Evolutionary conservation across 192 early-diverging fungal genomes (phyloP), one percentile per base, ranked within the genome.

Genomic region (Linderina pennispora): DNA sequence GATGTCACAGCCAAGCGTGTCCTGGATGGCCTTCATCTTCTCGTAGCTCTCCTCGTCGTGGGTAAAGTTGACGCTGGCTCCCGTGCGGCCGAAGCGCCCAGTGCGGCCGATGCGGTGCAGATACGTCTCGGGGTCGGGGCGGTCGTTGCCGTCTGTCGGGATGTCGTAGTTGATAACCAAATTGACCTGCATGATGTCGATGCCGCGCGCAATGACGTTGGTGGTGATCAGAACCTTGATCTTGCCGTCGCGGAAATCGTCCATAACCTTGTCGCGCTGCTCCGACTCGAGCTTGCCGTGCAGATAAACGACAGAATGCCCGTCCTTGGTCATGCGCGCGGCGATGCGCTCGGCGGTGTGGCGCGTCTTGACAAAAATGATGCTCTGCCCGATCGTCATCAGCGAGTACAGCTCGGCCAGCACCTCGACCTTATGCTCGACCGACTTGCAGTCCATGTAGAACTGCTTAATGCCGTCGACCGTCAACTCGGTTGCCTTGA

Each of bases 101-200:
- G 96, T 99, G 46, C 96, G 85, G 5, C 96, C 96, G 58, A 99
- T 97, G 48, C 96, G 86, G 67, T 99, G 96, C 28, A 98, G 74
- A 52, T 99, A 99, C 0, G 96, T 96, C 51, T 97, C 94, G 18
- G 79, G 80, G 50, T 98, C 96, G 0, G 92, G 87, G 8, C 68
- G 53, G 19, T 60, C 61, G 14, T 65, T 50, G 21, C 55, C 69
- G 22, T 87, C 85, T 16, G 87, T 44, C 8, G 96, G 96, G 34
- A 99, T 81, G 53, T 99, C 96, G 43, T 87, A 97, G 77, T 99
- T 99, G 58, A 99, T 81, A 9, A 99, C 96, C 51, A 94, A 67
- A 50, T 88, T 90, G 45, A 98, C 92, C 67, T 94, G 91, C 14
- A 85, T 77, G 58, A 97, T 91, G 65, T 99, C 96, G 65, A 99